Evolutionary conservation across 2,329 filamentous ascomycete genomes (phyloP).

Genomic region (Sporothrix schenckii): DNA sequence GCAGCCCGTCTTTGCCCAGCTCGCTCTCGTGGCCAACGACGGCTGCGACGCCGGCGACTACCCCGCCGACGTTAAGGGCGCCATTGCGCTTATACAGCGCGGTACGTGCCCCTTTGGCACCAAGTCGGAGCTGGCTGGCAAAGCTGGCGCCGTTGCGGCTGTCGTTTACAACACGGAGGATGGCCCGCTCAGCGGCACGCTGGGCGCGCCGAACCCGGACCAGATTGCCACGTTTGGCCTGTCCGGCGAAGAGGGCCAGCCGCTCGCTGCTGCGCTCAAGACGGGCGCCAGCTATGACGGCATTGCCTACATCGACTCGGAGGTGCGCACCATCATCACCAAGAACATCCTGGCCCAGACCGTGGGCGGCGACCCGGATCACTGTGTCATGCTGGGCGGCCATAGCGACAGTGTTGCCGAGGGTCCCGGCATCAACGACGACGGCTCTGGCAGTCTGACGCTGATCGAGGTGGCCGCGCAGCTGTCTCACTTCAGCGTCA

Average conservation of each 20-base stretch:
- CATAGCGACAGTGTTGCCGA: constrained; percentile 66
- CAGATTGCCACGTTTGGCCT: constrained; percentile 72
- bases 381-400: constrained; percentile 67
- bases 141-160: constrained; percentile 69
- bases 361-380: constrained; percentile 59
- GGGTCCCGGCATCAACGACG: constrained; percentile 76
- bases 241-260: constrained; percentile 60
- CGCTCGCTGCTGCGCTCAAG: constrained; percentile 58
- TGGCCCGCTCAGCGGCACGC: constrained; percentile 66
- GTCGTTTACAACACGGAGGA: constrained; percentile 74
- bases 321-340: constrained; percentile 57
- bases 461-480: constrained; percentile 66
- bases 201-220: constrained; percentile 62
- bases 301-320: constrained; percentile 63
- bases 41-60: constrained; percentile 69
- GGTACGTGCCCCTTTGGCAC: constrained; percentile 71
- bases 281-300: constrained; percentile 54
- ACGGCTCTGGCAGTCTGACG: constrained; percentile 68
- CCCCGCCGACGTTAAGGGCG: constrained; percentile 59
- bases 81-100: constrained; percentile 71
- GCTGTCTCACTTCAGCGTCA: constrained; percentile 59
- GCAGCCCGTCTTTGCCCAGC: constrained; percentile 60
- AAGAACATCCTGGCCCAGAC: constrained; percentile 68
- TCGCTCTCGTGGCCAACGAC: constrained; percentile 63
- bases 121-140: constrained; percentile 70